Conservation (phyloP, 345 rosid genomes). For the Citrus trifoliata region DNA sequence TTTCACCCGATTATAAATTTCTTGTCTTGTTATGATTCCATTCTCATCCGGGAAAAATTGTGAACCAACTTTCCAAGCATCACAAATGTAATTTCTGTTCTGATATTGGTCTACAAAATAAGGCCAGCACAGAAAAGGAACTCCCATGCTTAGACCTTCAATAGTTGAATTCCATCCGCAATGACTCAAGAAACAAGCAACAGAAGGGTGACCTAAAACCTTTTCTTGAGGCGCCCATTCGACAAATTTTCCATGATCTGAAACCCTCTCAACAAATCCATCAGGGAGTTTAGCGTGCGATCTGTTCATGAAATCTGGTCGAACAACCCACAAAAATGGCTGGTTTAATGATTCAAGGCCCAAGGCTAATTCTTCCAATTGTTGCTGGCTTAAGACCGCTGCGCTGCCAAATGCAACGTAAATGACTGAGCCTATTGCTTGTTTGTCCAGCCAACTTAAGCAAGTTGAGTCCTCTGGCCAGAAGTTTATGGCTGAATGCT, state of each 20-base stretch:
- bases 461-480: conserved; percentile 30
- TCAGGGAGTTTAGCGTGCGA: background rate
- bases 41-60: conserved; percentile 9
- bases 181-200: conserved; percentile 32
- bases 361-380: conserved; percentile 33
- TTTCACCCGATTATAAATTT: conserved; percentile 18
- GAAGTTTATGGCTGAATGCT: conserved; percentile 11
- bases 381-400: conserved; percentile 14
- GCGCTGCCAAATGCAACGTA: conserved; percentile 49
- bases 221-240: conserved; percentile 33
- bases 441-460: conserved; percentile 43
- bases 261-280: conserved; percentile 24
- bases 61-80: conserved; percentile 26
- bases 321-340: conserved; percentile 37
- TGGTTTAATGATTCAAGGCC: conserved; percentile 23
- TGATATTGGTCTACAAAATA: conserved; percentile 27
- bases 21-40: conserved; percentile 29
- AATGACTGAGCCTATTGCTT: conserved; percentile 30
- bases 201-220: conserved; percentile 26
- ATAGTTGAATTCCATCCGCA: conserved; percentile 42
- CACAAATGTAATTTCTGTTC: conserved; percentile 28
- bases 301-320: conserved; percentile 9
- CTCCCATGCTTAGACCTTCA: conserved; percentile 28
- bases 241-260: conserved; percentile 17
- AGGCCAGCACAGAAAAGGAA: conserved; percentile 44